Evolutionary conservation across 805 yeast species (phyloP).

Genomic region (Ogataea ramenticola): DNA sequence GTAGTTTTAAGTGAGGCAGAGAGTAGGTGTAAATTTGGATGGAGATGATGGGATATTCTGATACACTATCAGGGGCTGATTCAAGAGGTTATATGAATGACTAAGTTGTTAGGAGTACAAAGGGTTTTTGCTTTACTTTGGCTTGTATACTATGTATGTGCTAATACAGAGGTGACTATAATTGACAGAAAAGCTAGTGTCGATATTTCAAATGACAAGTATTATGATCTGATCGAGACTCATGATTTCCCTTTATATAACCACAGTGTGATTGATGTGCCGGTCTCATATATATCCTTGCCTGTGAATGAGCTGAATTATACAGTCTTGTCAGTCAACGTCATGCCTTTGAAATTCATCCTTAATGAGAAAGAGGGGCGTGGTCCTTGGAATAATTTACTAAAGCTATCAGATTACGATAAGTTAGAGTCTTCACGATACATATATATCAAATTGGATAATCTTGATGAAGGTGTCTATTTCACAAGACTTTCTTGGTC

Average conservation of each 20-base stretch:
- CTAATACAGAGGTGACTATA: background rate
- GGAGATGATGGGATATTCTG: too few relatives aligned
- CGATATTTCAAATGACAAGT: too few relatives aligned
- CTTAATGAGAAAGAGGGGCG: background rate
- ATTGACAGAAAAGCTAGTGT: background rate
- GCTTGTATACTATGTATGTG: background rate
- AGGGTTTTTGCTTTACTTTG: background rate
- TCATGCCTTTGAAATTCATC: background rate
- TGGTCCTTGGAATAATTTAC: background rate
- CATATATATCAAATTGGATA: background rate
- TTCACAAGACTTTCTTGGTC: conserved; percentile 1
- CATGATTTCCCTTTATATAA: background rate
- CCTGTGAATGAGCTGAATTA: background rate
- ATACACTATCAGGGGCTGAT: too few relatives aligned
- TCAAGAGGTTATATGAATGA: too few relatives aligned
- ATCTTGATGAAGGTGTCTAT: background rate
- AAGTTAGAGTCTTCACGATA: background rate
- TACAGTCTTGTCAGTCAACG: background rate
- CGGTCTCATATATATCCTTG: background rate
- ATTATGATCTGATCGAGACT: background rate
- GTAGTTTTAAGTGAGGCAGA: too few relatives aligned
- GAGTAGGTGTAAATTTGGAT: too few relatives aligned
- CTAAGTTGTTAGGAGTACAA: too few relatives aligned
- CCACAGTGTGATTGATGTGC: background rate
- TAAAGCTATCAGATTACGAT: background rate